Percentiles rank a stretch among this genome's conserved stretches.
Conservation (phyloP, 495 filamentous ascomycete species). For the Trypethelium eluteriae region DNA sequence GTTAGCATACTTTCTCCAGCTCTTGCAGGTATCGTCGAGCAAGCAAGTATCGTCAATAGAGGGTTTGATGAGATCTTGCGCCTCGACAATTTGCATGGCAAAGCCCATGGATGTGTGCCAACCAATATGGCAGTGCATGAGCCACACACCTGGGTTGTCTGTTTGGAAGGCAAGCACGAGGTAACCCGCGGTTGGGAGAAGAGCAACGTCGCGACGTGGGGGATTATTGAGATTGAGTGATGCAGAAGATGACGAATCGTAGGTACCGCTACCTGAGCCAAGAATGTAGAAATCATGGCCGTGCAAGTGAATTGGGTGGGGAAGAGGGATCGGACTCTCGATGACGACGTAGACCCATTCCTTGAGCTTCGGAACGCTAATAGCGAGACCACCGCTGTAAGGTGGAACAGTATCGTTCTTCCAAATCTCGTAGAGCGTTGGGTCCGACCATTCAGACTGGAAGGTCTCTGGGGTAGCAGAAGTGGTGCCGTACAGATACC, state of each 20-base stretch:
- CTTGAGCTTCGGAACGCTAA: constrained; percentile 29
- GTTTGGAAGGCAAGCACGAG: constrained; percentile 30
- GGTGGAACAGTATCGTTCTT: constrained; percentile 26
- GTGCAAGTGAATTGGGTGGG: constrained; percentile 33
- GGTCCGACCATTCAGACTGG: constrained; percentile 28
- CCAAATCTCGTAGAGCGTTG: constrained; percentile 29
- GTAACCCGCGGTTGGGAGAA: constrained; percentile 26
- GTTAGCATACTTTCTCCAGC: constrained; percentile 21
- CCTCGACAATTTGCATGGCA: constrained; percentile 36
- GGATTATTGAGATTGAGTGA: constrained; percentile 28
- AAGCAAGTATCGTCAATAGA: constrained; percentile 20
- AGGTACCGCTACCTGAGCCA: constrained; percentile 21
- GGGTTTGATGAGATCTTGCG: constrained; percentile 22
- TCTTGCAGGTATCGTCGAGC: constrained; percentile 23
- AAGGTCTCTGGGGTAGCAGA: constrained; percentile 24
- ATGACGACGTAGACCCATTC: constrained; percentile 38
- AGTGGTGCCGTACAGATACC: constrained; percentile 31
- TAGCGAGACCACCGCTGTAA: constrained; percentile 26
- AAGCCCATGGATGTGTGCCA: constrained; percentile 34
- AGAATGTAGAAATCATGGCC: constrained; percentile 33
- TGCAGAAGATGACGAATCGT: constrained; percentile 13
- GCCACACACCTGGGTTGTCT: constrained; percentile 33
- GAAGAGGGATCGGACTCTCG: constrained; percentile 27
- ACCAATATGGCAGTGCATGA: constrained; percentile 34
- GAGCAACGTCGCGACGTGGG: constrained; percentile 29